Conservation (phyloP, 2,329 filamentous ascomycete species). For the Aspergillus japonicus region DNA sequence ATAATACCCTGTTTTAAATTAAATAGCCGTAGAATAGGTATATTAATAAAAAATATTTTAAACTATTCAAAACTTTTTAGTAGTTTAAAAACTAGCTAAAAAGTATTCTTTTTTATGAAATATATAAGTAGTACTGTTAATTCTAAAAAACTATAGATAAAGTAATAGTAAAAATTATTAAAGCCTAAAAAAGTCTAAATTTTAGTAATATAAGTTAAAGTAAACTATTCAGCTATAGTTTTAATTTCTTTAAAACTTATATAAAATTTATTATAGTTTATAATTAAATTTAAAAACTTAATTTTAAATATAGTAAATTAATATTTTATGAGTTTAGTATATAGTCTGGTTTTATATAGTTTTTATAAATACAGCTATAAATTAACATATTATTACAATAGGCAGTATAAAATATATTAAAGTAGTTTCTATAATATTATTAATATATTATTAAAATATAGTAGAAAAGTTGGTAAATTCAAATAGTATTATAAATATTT, state of each 20-base stretch:
- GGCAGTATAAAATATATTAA: too few relatives aligned
- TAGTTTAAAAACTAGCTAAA: too few relatives aligned
- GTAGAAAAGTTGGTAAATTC: too few relatives aligned
- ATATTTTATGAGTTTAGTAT: neutral
- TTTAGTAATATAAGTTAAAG: neutral
- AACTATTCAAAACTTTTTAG: too few relatives aligned
- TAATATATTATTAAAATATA: neutral
- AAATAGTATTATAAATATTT: neutral
- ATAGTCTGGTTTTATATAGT: fast-evolving
- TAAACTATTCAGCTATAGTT: neutral
- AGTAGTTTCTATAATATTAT: neutral
- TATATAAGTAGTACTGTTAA: neutral
- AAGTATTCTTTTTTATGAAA: too few relatives aligned
- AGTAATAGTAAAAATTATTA: neutral
- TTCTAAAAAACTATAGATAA: neutral
- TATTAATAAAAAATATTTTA: too few relatives aligned
- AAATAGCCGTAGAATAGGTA: too few relatives aligned
- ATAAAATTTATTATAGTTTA: neutral
- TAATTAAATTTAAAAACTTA: neutral
- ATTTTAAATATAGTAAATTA: neutral
- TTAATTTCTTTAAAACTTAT: neutral
- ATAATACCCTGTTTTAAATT: too few relatives aligned
- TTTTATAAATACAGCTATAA: neutral
- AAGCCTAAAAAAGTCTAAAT: neutral
- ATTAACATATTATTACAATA: too few relatives aligned